phyloP scores from a whole-genome alignment of 208 protist genomes.

The Sergeia podlipaevii region DNA sequence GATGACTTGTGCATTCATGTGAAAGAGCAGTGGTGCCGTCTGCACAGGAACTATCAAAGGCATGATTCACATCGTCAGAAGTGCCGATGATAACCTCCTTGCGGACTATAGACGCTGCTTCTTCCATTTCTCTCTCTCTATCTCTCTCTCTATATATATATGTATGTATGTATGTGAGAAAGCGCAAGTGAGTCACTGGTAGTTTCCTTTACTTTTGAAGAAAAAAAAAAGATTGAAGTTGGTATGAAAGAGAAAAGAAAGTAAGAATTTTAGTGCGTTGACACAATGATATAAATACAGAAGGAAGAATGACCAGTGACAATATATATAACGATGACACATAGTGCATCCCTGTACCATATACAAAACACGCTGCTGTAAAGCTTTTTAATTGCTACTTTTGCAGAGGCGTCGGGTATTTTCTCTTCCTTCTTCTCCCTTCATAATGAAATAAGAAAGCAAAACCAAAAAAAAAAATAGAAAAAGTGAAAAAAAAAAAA shows the following conservation, averaged over 20 bases:
- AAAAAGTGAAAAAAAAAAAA: constrained; percentile 11
- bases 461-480: background rate
- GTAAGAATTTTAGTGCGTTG: no score
- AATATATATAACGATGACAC: no score
- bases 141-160: constrained; percentile 13
- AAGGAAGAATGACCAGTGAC: no score
- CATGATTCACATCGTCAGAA: background rate
- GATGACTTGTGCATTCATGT: background rate
- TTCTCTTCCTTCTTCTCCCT: no score
- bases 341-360: no score
- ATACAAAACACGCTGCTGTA: no score
- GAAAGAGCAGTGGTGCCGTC: background rate
- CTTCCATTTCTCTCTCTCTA: background rate
- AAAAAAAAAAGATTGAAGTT: constrained; percentile 2
- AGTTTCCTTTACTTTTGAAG: background rate
- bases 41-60: background rate
- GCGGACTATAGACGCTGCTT: constrained; percentile 1
- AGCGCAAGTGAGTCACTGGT: background rate
- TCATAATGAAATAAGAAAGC: no score
- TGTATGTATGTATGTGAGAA: constrained; percentile 7
- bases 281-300: no score
- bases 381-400: no score
- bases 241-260: constrained; percentile 11
- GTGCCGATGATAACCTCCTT: constrained; percentile 46
- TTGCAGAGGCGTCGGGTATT: no score